A percentile compares a stretch with the other conserved stretches of the same genome.
phyloP scores from a whole-genome alignment of 2,329 filamentous ascomycete genomes.

The Iodosphaeria phyllophila region DNA sequence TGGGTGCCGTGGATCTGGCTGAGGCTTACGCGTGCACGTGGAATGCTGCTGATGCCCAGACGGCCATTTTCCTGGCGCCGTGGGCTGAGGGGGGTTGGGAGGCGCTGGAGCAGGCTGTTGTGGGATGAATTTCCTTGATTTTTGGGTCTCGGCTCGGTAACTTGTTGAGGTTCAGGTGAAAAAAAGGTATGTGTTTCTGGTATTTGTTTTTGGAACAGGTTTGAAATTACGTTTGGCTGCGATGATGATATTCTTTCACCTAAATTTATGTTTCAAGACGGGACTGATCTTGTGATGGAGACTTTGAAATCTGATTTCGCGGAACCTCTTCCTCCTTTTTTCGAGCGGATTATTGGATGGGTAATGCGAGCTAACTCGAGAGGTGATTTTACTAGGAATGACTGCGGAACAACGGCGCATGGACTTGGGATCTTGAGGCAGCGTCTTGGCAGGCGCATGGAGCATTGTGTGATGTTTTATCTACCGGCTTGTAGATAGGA shows the following conservation, averaged over 20 bases:
- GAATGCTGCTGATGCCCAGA: slow-evolving; percentile 53
- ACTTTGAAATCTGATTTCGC: slow-evolving; percentile 10
- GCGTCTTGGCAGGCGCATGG: no score
- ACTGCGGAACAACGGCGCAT: no score
- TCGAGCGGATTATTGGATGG: no score
- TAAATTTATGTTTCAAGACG: slow-evolving; percentile 17
- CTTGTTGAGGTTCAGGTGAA: background rate
- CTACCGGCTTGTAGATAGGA: no score
- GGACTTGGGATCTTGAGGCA: no score
- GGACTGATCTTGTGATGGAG: slow-evolving; percentile 15
- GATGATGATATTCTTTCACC: slow-evolving; percentile 13
- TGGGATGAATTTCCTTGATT: slow-evolving; percentile 4
- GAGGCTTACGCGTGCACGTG: slow-evolving; percentile 58
- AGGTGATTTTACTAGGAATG: no score
- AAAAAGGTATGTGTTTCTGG: background rate
- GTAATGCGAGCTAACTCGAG: no score
- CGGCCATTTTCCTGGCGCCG: slow-evolving; percentile 61
- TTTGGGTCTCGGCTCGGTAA: background rate
- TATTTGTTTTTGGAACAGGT: background rate
- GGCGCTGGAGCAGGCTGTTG: slow-evolving; percentile 23
- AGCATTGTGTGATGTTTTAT: no score
- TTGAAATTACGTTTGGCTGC: slow-evolving; percentile 2
- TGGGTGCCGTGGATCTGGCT: slow-evolving; percentile 53
- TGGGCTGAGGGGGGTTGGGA: slow-evolving; percentile 55
- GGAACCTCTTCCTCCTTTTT: no score